Evolutionary conservation across 805 yeast species (phyloP).

Genomic region (Tetrapisispora arboricola): DNA sequence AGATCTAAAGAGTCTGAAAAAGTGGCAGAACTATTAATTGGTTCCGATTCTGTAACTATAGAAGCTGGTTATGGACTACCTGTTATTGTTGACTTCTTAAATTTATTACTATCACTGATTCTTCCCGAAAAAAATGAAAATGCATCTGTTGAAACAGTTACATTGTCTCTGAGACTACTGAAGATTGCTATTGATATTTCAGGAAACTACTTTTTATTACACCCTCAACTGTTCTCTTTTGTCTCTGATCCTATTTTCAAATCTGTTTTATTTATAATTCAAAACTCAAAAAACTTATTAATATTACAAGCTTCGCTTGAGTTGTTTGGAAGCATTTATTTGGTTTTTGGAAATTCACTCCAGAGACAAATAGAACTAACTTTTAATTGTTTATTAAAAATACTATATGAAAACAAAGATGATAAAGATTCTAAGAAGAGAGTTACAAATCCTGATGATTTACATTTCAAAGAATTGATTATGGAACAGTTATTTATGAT

Average conservation of each 20-base stretch:
- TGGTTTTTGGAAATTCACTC: constrained; percentile 53
- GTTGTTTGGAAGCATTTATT: constrained; percentile 57
- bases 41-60: not conserved
- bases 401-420: constrained; percentile 26
- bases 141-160: constrained; percentile 74
- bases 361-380: constrained; percentile 73
- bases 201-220: constrained; percentile 48
- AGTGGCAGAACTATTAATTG: constrained; percentile 1
- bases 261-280: constrained; percentile 66
- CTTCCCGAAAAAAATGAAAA: constrained; percentile 73
- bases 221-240: constrained; percentile 54
- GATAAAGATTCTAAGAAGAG: constrained; percentile 4
- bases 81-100: constrained; percentile 65
- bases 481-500: constrained; percentile 74
- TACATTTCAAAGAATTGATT: constrained; percentile 55
- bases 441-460: not conserved
- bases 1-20: not conserved
- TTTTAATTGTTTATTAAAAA: constrained; percentile 48
- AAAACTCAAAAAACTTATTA: constrained; percentile 55
- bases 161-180: constrained; percentile 64
- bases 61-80: constrained; percentile 51
- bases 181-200: constrained; percentile 72
- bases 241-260: constrained; percentile 72
- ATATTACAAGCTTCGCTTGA: constrained; percentile 64
- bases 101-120: constrained; percentile 66